Conservation (phyloP, 2,329 filamentous ascomycete genomes). For the Phialophora chinensis region DNA sequence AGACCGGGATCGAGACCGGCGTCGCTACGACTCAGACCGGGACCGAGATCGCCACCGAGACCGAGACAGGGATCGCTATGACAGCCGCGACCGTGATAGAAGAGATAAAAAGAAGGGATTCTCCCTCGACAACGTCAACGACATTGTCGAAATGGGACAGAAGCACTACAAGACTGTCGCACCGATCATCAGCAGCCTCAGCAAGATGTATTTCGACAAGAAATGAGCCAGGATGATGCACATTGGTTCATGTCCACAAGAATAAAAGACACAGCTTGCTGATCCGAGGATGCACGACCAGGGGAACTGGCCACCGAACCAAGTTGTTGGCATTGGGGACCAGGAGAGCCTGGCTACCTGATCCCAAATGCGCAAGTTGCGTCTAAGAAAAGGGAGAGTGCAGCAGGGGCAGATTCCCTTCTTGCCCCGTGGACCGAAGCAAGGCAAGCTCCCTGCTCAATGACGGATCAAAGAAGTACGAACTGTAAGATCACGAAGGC, state of each 20-base stretch:
- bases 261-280: neutral
- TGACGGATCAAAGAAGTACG: neutral
- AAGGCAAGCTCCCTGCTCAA: neutral
- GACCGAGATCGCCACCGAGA: conserved; percentile 28
- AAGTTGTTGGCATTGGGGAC: neutral
- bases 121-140: conserved; percentile 33
- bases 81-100: conserved; percentile 24
- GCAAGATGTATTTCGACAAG: conserved; percentile 40
- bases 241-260: too few relatives aligned
- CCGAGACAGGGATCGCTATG: conserved; percentile 27
- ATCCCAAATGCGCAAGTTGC: neutral
- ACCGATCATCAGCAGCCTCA: conserved; percentile 35
- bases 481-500: neutral
- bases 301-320: too few relatives aligned
- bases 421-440: neutral
- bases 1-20: conserved; percentile 30
- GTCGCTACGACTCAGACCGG: conserved; percentile 20
- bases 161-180: conserved; percentile 40
- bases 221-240: conserved; percentile 24
- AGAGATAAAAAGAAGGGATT: conserved; percentile 35
- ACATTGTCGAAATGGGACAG: conserved; percentile 37
- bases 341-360: neutral
- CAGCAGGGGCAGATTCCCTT: neutral
- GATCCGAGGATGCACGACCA: neutral
- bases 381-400: neutral